These are phyloP conservation scores for Effrenium voratum DNA, from an alignment of 73 alveolate genomes.

Conservation along the genomic window DNA sequence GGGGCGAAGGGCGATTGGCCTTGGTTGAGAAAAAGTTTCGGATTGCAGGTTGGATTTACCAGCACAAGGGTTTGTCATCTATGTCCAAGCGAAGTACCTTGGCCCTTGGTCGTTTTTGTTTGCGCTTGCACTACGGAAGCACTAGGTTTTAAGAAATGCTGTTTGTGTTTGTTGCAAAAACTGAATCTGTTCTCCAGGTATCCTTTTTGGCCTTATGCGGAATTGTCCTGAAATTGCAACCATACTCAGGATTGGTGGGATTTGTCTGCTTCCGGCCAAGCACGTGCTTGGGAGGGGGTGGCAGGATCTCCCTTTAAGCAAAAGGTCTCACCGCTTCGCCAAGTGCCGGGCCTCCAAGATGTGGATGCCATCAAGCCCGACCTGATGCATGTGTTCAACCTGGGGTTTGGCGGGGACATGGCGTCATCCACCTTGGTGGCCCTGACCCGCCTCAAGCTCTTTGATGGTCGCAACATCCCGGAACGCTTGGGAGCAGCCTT, in stretches of 20 bases:
- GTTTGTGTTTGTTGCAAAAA: too few species aligned
- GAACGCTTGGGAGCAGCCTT: neutral
- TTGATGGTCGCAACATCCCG: neutral
- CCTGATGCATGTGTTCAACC: constrained; percentile 26
- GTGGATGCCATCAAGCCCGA: neutral
- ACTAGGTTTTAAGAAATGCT: too few species aligned
- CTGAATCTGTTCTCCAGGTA: neutral
- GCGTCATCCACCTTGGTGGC: neutral
- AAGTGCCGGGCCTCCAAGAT: neutral
- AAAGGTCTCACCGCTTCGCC: constrained; percentile 6
- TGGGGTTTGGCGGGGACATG: constrained; percentile 20
- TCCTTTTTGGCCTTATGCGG: neutral
- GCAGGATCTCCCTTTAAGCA: neutral
- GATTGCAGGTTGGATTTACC: neutral
- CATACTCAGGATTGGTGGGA: constrained; percentile 50
- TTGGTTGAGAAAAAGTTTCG: constrained; percentile 6
- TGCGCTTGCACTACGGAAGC: too few species aligned
- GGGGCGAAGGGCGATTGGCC: constrained; percentile 62
- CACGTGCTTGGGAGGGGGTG: neutral
- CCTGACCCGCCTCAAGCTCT: neutral
- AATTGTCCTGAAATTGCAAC: too few species aligned
- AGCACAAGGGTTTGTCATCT: neutral
- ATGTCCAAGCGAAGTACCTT: neutral
- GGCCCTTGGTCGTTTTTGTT: neutral
- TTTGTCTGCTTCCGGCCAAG: neutral